These are phyloP conservation scores for Cenococcum geophilum DNA, from an alignment of 495 filamentous ascomycete genomes.

Conservation along the genomic window DNA sequence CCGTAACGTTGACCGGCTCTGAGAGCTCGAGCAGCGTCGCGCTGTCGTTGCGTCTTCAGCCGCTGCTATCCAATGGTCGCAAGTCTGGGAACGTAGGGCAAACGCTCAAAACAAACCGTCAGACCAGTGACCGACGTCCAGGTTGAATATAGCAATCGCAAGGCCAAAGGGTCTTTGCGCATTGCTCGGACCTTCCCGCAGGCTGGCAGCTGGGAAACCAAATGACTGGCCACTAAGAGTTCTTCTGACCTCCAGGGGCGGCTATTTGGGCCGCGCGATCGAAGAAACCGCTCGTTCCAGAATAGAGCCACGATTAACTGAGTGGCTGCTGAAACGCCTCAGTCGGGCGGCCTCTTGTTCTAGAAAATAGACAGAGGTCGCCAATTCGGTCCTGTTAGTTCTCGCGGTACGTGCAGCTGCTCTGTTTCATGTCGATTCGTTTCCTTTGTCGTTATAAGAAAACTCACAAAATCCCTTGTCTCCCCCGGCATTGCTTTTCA, in stretches of 20 bases:
- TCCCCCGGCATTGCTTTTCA: constrained; percentile 3
- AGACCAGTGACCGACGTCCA: constrained; percentile 23
- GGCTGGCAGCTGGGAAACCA: constrained; percentile 16
- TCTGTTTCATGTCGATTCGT: constrained; percentile 20
- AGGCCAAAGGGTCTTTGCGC: constrained; percentile 2
- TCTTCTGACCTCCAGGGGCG: constrained; percentile 20
- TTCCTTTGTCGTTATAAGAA: constrained; percentile 12
- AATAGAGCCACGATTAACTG: constrained; percentile 28
- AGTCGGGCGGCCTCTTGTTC: constrained; percentile 17
- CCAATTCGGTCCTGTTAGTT: constrained; percentile 25
- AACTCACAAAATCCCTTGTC: constrained; percentile 6
- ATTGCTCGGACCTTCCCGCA: constrained; percentile 25
- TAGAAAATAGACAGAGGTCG: constrained; percentile 26
- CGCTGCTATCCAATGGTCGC: constrained; percentile 20
- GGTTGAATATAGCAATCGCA: constrained; percentile 22
- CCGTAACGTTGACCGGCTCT: neutral
- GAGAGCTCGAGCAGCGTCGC: neutral
- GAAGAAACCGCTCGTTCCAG: constrained; percentile 21
- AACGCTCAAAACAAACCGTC: constrained; percentile 9
- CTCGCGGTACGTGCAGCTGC: constrained; percentile 32
- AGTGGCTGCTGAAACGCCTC: constrained; percentile 29
- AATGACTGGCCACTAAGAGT: constrained; percentile 28
- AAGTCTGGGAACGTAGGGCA: constrained; percentile 26
- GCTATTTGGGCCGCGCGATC: constrained; percentile 25
- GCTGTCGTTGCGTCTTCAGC: constrained; percentile 12